Evolutionary conservation across 73 alveolate species (phyloP).

Genomic region (Stentor roeselii): DNA sequence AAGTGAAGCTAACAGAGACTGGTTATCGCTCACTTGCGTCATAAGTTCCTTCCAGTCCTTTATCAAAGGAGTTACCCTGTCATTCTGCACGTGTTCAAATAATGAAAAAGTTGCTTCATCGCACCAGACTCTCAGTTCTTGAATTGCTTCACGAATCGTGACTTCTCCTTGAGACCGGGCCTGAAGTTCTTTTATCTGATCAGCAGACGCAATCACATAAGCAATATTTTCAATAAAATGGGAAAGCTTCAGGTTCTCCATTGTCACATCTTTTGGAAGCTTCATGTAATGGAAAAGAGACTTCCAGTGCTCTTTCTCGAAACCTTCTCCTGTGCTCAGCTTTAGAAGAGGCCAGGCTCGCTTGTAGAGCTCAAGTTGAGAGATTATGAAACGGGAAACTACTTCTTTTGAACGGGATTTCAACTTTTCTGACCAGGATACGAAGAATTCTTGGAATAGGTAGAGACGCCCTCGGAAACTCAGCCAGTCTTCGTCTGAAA

Average conservation of each 20-base stretch:
- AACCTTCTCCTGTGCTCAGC: conserved; percentile 98
- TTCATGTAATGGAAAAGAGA: conserved; percentile 89
- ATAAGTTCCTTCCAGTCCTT: conserved; percentile 99
- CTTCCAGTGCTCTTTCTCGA: conserved; percentile 99
- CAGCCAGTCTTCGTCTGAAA: conserved; percentile 97
- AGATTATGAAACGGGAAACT: conserved; percentile 57
- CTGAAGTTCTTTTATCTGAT: conserved; percentile 94
- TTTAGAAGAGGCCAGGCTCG: conserved; percentile 91
- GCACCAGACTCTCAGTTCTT: conserved; percentile 79
- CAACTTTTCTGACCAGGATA: conserved; percentile 52
- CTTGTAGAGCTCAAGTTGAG: conserved; percentile 80
- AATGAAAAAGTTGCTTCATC: conserved; percentile 75
- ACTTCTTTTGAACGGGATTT: conserved; percentile 59
- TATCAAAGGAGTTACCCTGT: conserved; percentile 93
- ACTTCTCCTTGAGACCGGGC: conserved; percentile 99
- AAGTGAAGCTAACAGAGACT: conserved; percentile 91
- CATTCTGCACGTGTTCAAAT: conserved; percentile 77
- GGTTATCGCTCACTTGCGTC: conserved; percentile 98
- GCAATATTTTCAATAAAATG: conserved; percentile 73
- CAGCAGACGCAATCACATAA: conserved; percentile 39
- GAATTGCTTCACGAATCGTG: conserved; percentile 93
- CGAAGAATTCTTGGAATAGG: conserved; percentile 73
- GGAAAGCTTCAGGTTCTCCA: conserved; percentile 93
- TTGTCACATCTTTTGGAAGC: conserved; percentile 92
- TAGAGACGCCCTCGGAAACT: conserved; percentile 92